phyloP scores from a whole-genome alignment of 352 stramenopile species.

The Phytophthora kernoviae region DNA sequence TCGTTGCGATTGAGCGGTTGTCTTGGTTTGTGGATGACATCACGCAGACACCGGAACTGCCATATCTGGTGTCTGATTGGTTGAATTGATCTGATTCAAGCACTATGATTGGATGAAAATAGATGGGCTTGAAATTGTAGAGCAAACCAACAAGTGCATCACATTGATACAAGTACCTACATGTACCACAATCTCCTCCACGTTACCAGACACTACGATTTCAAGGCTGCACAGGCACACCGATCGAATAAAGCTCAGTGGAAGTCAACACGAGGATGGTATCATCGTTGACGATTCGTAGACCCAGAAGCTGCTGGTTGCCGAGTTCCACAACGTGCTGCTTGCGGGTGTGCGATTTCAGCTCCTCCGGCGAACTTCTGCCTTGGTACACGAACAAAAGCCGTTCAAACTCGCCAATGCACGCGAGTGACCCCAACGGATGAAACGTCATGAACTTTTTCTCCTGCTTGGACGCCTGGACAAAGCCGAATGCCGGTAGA shows the following conservation, averaged over 20 bases:
- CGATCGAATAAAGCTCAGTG: slow-evolving; percentile 46
- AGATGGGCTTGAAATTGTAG: no score
- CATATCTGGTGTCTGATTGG: slow-evolving; percentile 8
- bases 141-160: neutral
- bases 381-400: slow-evolving; percentile 79
- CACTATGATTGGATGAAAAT: slow-evolving; percentile 18
- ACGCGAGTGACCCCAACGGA: slow-evolving; percentile 53
- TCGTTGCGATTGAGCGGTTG: slow-evolving; percentile 12
- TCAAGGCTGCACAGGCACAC: slow-evolving; percentile 16
- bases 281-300: slow-evolving; percentile 49
- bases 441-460: slow-evolving; percentile 85
- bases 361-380: slow-evolving; percentile 30
- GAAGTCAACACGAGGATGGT: slow-evolving; percentile 63
- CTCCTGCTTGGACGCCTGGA: slow-evolving; percentile 88
- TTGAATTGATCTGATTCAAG: neutral
- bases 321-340: slow-evolving; percentile 78
- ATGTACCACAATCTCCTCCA: no score
- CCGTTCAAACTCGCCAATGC: slow-evolving; percentile 79
- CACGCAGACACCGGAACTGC: slow-evolving; percentile 8
- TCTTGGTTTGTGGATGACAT: slow-evolving; percentile 29
- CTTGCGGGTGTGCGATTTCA: slow-evolving; percentile 50
- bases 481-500: slow-evolving; percentile 81
- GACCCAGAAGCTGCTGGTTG: slow-evolving; percentile 63
- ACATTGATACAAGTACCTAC: neutral
- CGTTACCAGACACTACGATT: no score